Base-by-base conservation (phyloP, 805 yeast species). In the Hanseniaspora taiwanica region DNA sequence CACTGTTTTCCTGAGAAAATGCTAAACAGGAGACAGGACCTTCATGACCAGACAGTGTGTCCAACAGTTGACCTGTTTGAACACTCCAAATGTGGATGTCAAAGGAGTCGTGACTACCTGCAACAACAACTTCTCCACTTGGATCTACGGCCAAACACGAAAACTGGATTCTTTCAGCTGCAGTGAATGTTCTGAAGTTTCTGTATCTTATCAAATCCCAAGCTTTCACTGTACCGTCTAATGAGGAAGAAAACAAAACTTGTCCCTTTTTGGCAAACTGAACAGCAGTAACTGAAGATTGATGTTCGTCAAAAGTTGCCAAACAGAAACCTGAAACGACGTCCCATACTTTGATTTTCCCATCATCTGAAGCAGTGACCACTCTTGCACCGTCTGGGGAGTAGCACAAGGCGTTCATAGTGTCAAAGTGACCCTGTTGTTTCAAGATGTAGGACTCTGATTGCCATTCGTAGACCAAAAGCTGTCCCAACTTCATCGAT, bases 381-480 rank as follows among this genome's bases (percentile, higher is more conserved):
- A 89, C 70, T 50, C 85, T 71, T 2, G 94, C 73, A 1, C 97
- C 98, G 64, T 91, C 98, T 0, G 96, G 96, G 1, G 96, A 84
- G 53, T 91, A 91, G 25, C 81, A 74, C 35, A 91, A 56, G 13
- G 85, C 69, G 53, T 85, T 89, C 58, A 86, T 74, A 0, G 95
- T 68, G 58, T 91, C 98, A 54, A 83, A 89, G 61, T 91, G 98
- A 19, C 97, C 96, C 61, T 91, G 98, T 57, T 91, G 98, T 56
- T 89, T 87, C 48, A 91, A 66, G 36, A 91, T 81, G 55, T 89
- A 91, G 0, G 96, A 83, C 58, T 91, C 98, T 4, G 94, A 82
- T 63, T 91, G 96, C 98, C 98, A 91, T 67, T 91, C 98, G 67
- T 94, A 91, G 0, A 91, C 98, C 42, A 91, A 63, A 44, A 91